phyloP scores from a whole-genome alignment of 2,329 filamentous ascomycete genomes.

The Ophiostoma sp. region DNA sequence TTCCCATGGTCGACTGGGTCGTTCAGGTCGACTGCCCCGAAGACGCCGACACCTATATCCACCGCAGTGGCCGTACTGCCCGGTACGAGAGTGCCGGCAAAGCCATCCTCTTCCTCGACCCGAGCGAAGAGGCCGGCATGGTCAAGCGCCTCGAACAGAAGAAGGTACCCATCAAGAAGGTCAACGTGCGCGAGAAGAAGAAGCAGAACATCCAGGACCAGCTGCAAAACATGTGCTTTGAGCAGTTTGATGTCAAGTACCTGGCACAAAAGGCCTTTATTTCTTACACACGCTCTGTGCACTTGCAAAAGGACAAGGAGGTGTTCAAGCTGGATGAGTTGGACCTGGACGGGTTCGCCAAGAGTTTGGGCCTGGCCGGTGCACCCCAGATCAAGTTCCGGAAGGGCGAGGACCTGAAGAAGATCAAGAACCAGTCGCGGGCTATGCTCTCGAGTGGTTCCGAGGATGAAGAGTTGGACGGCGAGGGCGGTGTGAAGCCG shows the following conservation, averaged over 20 bases:
- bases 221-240: conserved; percentile 92
- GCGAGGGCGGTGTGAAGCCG: conserved; percentile 41
- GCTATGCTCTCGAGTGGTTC: conserved; percentile 64
- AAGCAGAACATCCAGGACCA: conserved; percentile 82
- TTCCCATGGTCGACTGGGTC: conserved; percentile 96
- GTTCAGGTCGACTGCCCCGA: conserved; percentile 98
- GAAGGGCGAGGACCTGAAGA: conserved; percentile 85
- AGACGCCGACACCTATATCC: conserved; percentile 96
- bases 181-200: conserved; percentile 86
- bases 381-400: conserved; percentile 91
- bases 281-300: conserved; percentile 80
- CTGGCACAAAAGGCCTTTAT: conserved; percentile 95
- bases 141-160: conserved; percentile 79
- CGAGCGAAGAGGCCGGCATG: conserved; percentile 92
- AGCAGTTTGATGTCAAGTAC: conserved; percentile 91
- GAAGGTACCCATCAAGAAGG: conserved; percentile 83
- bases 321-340: conserved; percentile 83
- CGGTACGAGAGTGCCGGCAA: conserved; percentile 84
- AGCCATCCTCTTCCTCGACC: conserved; percentile 88
- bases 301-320: conserved; percentile 88
- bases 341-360: conserved; percentile 81
- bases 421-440: conserved; percentile 81
- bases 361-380: conserved; percentile 83
- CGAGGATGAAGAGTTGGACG: conserved; percentile 52
- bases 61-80: conserved; percentile 92